These are phyloP conservation scores for Cryphonectria japonica DNA, from an alignment of 2,329 filamentous ascomycete genomes.

Conservation along the genomic window DNA sequence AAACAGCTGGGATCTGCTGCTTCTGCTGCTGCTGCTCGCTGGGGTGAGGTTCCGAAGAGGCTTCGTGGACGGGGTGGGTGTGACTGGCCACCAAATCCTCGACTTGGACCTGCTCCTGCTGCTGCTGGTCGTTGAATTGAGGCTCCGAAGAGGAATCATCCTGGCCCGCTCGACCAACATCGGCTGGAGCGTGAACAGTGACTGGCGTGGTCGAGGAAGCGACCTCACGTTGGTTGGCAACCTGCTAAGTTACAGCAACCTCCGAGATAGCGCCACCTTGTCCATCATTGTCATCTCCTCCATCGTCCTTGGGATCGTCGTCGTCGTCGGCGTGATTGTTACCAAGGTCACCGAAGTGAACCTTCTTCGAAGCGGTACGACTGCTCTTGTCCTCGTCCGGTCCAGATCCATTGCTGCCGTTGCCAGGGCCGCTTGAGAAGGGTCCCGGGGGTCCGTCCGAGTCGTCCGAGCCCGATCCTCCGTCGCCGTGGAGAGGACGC, in stretches of 20 bases:
- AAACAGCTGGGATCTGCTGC: not conserved
- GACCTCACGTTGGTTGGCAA: not conserved
- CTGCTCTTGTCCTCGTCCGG: not conserved
- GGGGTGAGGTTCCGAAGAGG: too few species aligned
- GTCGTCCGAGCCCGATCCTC: not conserved
- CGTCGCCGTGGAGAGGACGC: not conserved
- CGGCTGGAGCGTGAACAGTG: not conserved
- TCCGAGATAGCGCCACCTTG: not conserved
- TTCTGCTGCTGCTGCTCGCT: not conserved
- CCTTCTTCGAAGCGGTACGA: not conserved
- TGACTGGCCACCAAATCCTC: too few species aligned
- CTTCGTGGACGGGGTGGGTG: too few species aligned
- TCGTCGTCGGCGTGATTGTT: not conserved
- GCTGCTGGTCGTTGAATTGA: not conserved
- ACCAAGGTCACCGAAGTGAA: not conserved
- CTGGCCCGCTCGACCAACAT: not conserved
- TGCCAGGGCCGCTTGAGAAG: not conserved
- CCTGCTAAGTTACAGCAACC: not conserved
- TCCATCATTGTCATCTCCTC: constrained; percentile 2
- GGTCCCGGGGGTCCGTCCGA: not conserved
- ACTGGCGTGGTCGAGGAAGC: not conserved
- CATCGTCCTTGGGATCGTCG: not conserved
- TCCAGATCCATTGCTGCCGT: not conserved
- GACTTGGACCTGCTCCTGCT: too few species aligned
- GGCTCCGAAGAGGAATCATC: not conserved